Base-by-base conservation (phyloP, 306 rosid genomes). In the Astragalus glycyphyllos region DNA sequence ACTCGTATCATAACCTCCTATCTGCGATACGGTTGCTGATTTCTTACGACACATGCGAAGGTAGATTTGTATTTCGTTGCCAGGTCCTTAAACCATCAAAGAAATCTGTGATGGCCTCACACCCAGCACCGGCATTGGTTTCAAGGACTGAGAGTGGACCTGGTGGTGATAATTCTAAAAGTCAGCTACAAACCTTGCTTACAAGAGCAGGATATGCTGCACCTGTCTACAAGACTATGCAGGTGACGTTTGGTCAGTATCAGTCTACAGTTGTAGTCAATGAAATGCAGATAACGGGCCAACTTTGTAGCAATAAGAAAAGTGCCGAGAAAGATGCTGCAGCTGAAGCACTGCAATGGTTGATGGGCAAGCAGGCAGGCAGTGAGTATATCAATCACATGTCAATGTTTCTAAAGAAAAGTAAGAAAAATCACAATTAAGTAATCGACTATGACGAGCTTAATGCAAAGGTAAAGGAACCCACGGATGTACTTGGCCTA, bases 131-230 rank as follows among this genome's bases (percentile, higher is more conserved):
- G 38, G 11, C 80, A 59, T 41, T 80, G 76, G 81, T 76, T 85
- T 87, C 99, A 71, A 89, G 96, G 81, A 83, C 82, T n/a, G 97
- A 85, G 79, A 91, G 96, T 72, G 97, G 99, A 66, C 99, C 99
- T 17, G 99, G 97, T 75, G 99, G 97, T 46, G 97, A 91, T 73
- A 95, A 95, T 80, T 84, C 99, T 8, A 91, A 95, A 84, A 91
- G 97, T 81, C 97, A 85, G 84, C 99, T 95, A 71, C 97, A 91
- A 77, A 91, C 96, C 42, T 74, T 95, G 77, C 86, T 95, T 66
- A 86, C 96, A 11, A 88, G 97, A 79, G 96, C 96, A 41, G 96
- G 99, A 76, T 79, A 85, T 79, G 79, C 77, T 62, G 86, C 97
- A 29, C 99, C 97, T 32, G 7, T 64, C 32, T 91, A 95, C 87